Evolutionary conservation across 108 stramenopile species (phyloP).

Genomic region (Skeletonema costatum): DNA sequence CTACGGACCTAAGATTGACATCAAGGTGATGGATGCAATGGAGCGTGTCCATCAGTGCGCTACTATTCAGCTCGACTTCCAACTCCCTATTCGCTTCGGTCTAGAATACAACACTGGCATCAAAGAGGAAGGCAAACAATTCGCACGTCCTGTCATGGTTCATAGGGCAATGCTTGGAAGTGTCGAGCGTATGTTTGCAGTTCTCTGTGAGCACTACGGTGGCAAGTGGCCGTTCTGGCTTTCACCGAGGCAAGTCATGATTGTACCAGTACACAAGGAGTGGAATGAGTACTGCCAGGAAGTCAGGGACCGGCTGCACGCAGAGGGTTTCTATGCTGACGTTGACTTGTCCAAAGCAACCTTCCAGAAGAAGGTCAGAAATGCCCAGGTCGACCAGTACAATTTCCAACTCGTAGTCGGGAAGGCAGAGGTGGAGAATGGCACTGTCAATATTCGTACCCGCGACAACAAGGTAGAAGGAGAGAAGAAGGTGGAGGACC

Average conservation of each 20-base stretch:
- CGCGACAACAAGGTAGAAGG: constrained; percentile 92
- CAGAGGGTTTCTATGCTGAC: constrained; percentile 93
- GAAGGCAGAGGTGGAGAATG: constrained; percentile 84
- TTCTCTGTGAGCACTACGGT: constrained; percentile 98
- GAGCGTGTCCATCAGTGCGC: constrained; percentile 99
- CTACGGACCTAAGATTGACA: constrained; percentile 99
- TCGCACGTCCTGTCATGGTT: constrained; percentile 97
- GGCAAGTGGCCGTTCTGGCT: constrained; percentile 99
- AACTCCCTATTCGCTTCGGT: constrained; percentile 98
- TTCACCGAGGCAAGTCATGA: constrained; percentile 96
- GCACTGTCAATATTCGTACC: constrained; percentile 92
- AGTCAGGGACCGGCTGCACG: constrained; percentile 86
- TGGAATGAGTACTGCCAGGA: constrained; percentile 82
- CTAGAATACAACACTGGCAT: constrained; percentile 89
- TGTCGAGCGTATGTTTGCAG: constrained; percentile 99
- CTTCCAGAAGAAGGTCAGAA: constrained; percentile 98
- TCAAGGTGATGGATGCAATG: constrained; percentile 99
- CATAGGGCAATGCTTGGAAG: constrained; percentile 99
- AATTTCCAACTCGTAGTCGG: constrained; percentile 99
- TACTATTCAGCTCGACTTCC: constrained; percentile 99
- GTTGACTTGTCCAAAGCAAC: constrained; percentile 92
- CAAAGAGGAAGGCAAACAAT: constrained; percentile 83
- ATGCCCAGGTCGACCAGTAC: constrained; percentile 96
- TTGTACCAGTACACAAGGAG: constrained; percentile 94
- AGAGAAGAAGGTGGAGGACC: constrained; percentile 88